These are phyloP conservation scores for Phytophthora parvispora DNA, from an alignment of 352 stramenopile genomes.

Conservation along the genomic window DNA sequence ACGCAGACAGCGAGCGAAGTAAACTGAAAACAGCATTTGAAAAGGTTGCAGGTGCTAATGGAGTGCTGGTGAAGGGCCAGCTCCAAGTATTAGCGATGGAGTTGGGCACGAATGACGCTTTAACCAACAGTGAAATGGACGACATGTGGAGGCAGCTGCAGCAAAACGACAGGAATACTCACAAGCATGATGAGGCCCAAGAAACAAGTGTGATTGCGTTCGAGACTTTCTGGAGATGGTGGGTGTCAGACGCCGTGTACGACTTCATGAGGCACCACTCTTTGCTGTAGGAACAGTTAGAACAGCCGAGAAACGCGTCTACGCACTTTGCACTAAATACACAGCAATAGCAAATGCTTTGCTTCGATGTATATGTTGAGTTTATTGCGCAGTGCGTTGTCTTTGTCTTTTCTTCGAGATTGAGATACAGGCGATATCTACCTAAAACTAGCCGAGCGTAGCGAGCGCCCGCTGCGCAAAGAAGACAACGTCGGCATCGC, in stretches of 20 bases:
- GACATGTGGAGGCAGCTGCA: constrained; percentile 62
- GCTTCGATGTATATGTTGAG: constrained; percentile 37
- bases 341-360: constrained; percentile 10
- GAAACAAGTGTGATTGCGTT: constrained; percentile 35
- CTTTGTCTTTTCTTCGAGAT: constrained; percentile 22
- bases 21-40: constrained; percentile 46
- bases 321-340: constrained; percentile 6
- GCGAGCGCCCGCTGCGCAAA: constrained; percentile 89
- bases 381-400: constrained; percentile 33
- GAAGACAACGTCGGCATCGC: constrained; percentile 95
- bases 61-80: constrained; percentile 37
- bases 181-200: neutral
- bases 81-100: constrained; percentile 43
- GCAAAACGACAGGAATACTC: neutral
- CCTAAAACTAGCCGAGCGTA: constrained; percentile 63
- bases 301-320: neutral
- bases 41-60: constrained; percentile 16
- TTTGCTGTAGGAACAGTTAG: neutral
- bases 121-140: constrained; percentile 55
- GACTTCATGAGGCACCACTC: constrained; percentile 20
- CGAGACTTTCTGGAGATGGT: constrained; percentile 63
- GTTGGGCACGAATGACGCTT: constrained; percentile 35
- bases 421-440: constrained; percentile 41
- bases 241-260: constrained; percentile 54
- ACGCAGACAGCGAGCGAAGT: constrained; percentile 20